These are phyloP conservation scores for Wickerhamomyces rabaulensis DNA, from an alignment of 805 yeast genomes.

Conservation along the genomic window DNA sequence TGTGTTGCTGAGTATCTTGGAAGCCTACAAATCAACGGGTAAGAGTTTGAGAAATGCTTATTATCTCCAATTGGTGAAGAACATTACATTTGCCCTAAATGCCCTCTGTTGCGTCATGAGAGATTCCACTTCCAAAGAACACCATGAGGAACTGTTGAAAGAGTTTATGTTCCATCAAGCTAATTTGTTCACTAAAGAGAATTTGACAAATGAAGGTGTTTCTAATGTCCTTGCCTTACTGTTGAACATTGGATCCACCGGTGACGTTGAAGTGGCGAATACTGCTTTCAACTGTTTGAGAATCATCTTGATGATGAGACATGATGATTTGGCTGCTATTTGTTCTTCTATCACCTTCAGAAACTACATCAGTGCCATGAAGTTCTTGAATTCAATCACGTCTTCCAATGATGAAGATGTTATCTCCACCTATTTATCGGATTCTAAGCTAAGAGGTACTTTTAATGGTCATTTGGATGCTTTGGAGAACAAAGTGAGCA, in stretches of 20 bases:
- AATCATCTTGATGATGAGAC: slow-evolving; percentile 28
- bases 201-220: slow-evolving; percentile 29
- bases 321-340: slow-evolving; percentile 23
- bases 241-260: slow-evolving; percentile 13
- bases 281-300: slow-evolving; percentile 27
- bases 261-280: slow-evolving; percentile 10
- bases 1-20: slow-evolving; percentile 17
- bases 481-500: slow-evolving; percentile 19
- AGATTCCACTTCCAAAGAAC: slow-evolving; percentile 15
- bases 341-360: slow-evolving; percentile 24
- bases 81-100: slow-evolving; percentile 13
- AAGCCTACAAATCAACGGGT: slow-evolving; percentile 15
- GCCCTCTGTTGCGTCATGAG: slow-evolving; percentile 15
- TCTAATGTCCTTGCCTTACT: slow-evolving; percentile 29
- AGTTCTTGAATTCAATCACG: slow-evolving; percentile 21
- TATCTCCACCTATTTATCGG: slow-evolving; percentile 9
- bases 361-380: slow-evolving; percentile 13
- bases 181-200: slow-evolving; percentile 23
- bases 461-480: slow-evolving; percentile 20
- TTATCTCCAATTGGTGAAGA: slow-evolving; percentile 14
- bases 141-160: slow-evolving; percentile 26
- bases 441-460: slow-evolving; percentile 12
- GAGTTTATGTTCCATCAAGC: slow-evolving; percentile 28
- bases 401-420: slow-evolving; percentile 27
- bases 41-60: slow-evolving; percentile 13